phyloP scores from a whole-genome alignment of 306 rosid species.

The Boehmeria nivea region DNA sequence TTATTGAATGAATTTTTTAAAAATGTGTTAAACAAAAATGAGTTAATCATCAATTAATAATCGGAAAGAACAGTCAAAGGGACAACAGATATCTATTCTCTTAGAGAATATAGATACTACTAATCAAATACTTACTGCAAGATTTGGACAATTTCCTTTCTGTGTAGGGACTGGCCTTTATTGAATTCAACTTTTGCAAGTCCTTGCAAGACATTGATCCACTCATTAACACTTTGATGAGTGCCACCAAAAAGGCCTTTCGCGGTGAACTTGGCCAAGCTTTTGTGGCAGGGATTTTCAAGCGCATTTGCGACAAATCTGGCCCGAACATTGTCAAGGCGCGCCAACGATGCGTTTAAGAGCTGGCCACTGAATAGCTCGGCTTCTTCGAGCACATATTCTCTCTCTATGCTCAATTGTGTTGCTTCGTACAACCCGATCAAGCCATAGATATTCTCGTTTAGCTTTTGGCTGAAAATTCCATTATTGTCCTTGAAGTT shows the following conservation, averaged over 20 bases:
- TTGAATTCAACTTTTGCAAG: constrained; percentile 41
- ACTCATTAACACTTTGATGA: constrained; percentile 22
- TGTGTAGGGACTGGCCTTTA: constrained; percentile 25
- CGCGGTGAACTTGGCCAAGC: constrained; percentile 38
- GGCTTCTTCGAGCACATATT: constrained; percentile 30
- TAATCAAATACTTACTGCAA: constrained; percentile 23
- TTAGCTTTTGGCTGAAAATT: neutral
- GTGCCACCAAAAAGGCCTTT: constrained; percentile 8
- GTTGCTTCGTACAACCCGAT: constrained; percentile 38
- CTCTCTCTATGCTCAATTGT: constrained; percentile 23
- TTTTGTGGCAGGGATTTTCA: constrained; percentile 51
- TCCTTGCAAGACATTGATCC: constrained; percentile 34
- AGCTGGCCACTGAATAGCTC: constrained; percentile 8
- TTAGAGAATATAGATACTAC: neutral
- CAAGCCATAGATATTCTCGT: constrained; percentile 21
- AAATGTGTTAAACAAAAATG: no score
- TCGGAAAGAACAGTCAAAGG: no score
- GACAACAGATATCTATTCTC: no score
- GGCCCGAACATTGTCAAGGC: no score
- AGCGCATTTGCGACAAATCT: constrained; percentile 22
- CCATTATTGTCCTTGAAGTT: constrained; percentile 27
- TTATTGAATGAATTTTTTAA: no score
- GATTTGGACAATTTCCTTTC: constrained; percentile 37
- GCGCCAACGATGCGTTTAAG: constrained; percentile 1
- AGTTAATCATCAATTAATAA: no score